These are phyloP conservation scores for Teratosphaeria destructans DNA, from an alignment of 2,329 filamentous ascomycete genomes.

Conservation along the genomic window DNA sequence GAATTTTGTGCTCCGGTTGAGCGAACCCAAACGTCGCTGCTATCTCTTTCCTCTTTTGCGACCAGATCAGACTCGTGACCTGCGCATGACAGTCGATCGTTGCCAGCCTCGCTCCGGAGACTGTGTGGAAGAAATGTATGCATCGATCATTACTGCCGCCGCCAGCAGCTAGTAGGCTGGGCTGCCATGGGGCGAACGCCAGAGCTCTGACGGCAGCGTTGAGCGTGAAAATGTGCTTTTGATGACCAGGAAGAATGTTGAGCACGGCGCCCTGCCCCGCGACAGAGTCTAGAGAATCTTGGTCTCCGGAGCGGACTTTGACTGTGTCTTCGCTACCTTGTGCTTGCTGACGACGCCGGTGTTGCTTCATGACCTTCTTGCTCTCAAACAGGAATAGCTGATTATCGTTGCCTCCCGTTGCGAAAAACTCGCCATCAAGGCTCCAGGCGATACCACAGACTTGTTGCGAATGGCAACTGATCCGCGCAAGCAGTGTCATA, in stretches of 20 bases:
- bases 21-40: slow-evolving; percentile 89
- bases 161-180: slow-evolving; percentile 76
- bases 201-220: slow-evolving; percentile 91
- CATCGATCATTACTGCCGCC: slow-evolving; percentile 90
- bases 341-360: neutral
- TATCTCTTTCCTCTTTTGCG: slow-evolving; percentile 60
- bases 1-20: slow-evolving; percentile 76
- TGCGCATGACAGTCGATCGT: slow-evolving; percentile 89
- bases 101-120: slow-evolving; percentile 71
- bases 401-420: slow-evolving; percentile 89
- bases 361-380: slow-evolving; percentile 38
- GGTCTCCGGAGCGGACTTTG: slow-evolving; percentile 8
- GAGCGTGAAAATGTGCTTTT: slow-evolving; percentile 64
- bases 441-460: slow-evolving; percentile 93
- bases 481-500: slow-evolving; percentile 65
- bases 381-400: slow-evolving; percentile 71
- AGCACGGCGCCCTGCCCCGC: slow-evolving; percentile 22
- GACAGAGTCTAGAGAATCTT: neutral
- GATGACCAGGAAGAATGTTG: slow-evolving; percentile 31
- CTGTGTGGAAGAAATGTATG: slow-evolving; percentile 90
- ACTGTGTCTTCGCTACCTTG: slow-evolving; percentile 6
- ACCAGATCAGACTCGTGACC: slow-evolving; percentile 89
- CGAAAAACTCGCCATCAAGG: slow-evolving; percentile 62
- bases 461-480: slow-evolving; percentile 74
- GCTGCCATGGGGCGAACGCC: slow-evolving; percentile 91